Evolutionary conservation across 805 yeast species (phyloP), one percentile per base, ranked within the genome.

Genomic region (Metschnikowia aberdeeniae): DNA sequence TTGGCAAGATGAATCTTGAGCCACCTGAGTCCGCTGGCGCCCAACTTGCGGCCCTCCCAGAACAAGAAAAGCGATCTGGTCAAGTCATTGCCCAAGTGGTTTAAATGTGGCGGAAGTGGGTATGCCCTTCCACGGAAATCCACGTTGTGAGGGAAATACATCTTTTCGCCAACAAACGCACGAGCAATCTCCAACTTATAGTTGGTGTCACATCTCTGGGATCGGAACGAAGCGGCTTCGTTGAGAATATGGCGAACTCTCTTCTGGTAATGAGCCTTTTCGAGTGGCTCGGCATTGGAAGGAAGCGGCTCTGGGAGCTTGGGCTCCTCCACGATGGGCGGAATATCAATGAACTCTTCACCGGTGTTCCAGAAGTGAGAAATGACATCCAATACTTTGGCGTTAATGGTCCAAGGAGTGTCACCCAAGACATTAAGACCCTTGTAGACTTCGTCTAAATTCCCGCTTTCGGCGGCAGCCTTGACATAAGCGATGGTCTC

Each of bases 141-240:
- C 45, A 86, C 67, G 51, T 84, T 84, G 59, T 86, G 92, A 7
- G 95, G 93, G 69, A 86, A 86, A 59, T 76, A 85, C 55, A 86
- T 77, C 52, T 66, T 68, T 65, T 86, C 93, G 20, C 95, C 95
- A 46, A 76, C 85, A 66, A 64, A 84, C 0, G 96, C 97, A 52
- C 98, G 77, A 0, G 99, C 98, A 60, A 93, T 89, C 64, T 93
- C 99, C 42, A 93, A 68, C 62, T 89, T 93, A 64, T 93, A 93
- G 62, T 93, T 92, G 51, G 87, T 75, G 64, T 90, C 97, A 69
- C 99, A 93, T 63, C 99, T 80, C 61, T 84, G 86, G 0, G 98
- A 90, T 63, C 93, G 81, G 50, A 77, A 73, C 19, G 84, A 72
- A 9, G 86, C 78, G 49, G 81, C 82, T 35, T 79, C 82, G 51